These are phyloP conservation scores for Fallopia convolvulus DNA, from an alignment of 148 eudicot species.

Conservation along the genomic window DNA sequence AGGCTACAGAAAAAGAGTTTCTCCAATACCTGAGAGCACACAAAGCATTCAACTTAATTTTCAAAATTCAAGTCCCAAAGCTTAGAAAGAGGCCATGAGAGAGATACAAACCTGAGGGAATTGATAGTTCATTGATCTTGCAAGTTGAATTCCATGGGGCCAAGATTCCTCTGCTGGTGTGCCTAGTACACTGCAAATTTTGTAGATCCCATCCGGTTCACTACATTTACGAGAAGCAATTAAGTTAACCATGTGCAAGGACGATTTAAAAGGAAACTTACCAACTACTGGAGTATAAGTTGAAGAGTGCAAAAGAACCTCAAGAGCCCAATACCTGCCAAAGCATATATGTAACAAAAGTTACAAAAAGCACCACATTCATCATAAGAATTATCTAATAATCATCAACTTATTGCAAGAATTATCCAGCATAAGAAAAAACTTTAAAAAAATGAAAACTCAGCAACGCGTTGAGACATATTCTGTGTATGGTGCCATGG, in stretches of 20 bases:
- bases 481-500: constrained; percentile 77
- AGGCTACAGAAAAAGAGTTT: too few relatives aligned
- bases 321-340: constrained; percentile 96
- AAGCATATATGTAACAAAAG: neutral
- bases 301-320: constrained; percentile 81
- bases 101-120: constrained; percentile 65
- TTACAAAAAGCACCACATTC: neutral
- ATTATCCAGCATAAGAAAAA: neutral
- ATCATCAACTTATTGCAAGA: neutral
- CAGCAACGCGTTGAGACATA: constrained; percentile 94
- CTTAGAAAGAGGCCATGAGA: neutral
- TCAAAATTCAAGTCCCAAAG: neutral
- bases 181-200: constrained; percentile 80
- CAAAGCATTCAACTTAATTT: neutral
- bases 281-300: constrained; percentile 86
- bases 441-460: neutral
- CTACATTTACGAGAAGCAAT: constrained; percentile 27
- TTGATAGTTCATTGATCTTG: constrained; percentile 64
- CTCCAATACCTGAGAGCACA: too few relatives aligned
- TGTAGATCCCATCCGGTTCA: constrained; percentile 84
- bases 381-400: neutral
- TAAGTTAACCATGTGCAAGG: neutral
- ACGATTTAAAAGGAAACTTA: constrained; percentile 4
- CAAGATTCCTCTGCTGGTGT: constrained; percentile 61
- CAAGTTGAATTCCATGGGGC: constrained; percentile 65